Evolutionary conservation across 1,139 yeast species (phyloP).

Genomic region (Eremothecium cymbalariae): DNA sequence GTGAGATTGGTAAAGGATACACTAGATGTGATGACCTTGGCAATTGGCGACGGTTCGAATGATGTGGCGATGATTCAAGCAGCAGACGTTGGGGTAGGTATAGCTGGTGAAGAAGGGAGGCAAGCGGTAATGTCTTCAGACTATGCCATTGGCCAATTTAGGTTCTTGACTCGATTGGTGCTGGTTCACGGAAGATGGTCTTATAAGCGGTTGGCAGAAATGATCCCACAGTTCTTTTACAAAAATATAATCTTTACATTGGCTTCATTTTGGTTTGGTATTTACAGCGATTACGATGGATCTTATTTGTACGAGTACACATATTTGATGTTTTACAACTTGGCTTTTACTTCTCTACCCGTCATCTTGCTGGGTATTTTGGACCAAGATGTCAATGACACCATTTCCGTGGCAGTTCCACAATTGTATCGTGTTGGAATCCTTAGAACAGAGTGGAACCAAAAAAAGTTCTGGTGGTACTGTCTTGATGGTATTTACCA

Average conservation of each 20-base stretch:
- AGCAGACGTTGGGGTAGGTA: constrained; percentile 97
- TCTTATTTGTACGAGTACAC: constrained; percentile 88
- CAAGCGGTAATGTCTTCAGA: constrained; percentile 98
- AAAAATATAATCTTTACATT: constrained; percentile 85
- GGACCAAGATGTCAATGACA: constrained; percentile 87
- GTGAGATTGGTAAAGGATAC: constrained; percentile 81
- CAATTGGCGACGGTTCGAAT: constrained; percentile 97
- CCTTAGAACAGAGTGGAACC: constrained; percentile 71
- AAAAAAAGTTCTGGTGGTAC: constrained; percentile 71
- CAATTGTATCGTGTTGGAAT: constrained; percentile 84
- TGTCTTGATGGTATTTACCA: constrained; percentile 86
- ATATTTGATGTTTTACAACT: constrained; percentile 81
- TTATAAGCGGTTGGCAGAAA: constrained; percentile 80
- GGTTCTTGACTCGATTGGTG: constrained; percentile 68
- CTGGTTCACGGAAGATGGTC: constrained; percentile 97
- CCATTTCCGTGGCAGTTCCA: constrained; percentile 79
- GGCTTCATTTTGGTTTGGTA: constrained; percentile 90
- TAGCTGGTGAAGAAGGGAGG: constrained; percentile 97
- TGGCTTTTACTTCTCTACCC: constrained; percentile 92
- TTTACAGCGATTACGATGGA: constrained; percentile 80
- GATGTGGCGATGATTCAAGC: constrained; percentile 99
- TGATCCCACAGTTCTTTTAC: constrained; percentile 90
- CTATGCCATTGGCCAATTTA: constrained; percentile 91
- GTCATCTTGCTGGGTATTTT: constrained; percentile 83
- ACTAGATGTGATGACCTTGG: constrained; percentile 78